Evolutionary conservation across 1,284 basidiomycete genomes (phyloP).

Genomic region (Ganoderma sinense): DNA sequence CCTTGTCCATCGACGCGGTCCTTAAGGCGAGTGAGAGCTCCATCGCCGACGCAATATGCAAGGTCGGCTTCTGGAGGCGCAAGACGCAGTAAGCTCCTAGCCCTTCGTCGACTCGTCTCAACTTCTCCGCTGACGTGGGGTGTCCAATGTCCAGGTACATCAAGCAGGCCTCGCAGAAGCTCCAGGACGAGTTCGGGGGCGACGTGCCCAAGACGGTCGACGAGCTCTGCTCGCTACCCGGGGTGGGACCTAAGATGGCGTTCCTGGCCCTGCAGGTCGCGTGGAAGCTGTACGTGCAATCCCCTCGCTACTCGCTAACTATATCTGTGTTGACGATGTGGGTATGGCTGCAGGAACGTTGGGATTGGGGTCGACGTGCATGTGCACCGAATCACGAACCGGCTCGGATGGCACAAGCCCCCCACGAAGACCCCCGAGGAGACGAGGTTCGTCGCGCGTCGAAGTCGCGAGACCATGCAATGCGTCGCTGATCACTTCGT

Average conservation of each 20-base stretch:
- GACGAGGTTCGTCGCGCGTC: slow-evolving; percentile 63
- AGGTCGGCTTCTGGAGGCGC: slow-evolving; percentile 93
- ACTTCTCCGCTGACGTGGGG: background rate
- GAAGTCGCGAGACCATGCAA: too few species aligned
- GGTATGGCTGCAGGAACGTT: slow-evolving; percentile 64
- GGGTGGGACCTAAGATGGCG: slow-evolving; percentile 95
- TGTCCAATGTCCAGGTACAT: slow-evolving; percentile 65
- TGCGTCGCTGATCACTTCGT: background rate
- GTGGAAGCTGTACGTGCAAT: slow-evolving; percentile 76
- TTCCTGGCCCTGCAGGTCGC: slow-evolving; percentile 85
- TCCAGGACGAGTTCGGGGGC: slow-evolving; percentile 76
- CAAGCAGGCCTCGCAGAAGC: slow-evolving; percentile 71
- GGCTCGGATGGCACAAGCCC: slow-evolving; percentile 89
- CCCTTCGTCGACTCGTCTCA: background rate
- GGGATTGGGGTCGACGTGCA: slow-evolving; percentile 98
- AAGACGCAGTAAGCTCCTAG: slow-evolving; percentile 71
- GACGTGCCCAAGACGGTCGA: slow-evolving; percentile 91
- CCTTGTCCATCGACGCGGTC: slow-evolving; percentile 78
- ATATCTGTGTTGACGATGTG: background rate
- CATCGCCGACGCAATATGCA: slow-evolving; percentile 81
- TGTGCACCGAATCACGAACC: slow-evolving; percentile 94
- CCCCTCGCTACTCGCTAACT: background rate
- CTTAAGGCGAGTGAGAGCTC: slow-evolving; percentile 67
- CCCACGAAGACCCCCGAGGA: slow-evolving; percentile 89
- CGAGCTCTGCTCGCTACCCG: slow-evolving; percentile 83